These are phyloP conservation scores for Cladobotryum protrusum DNA, from an alignment of 2,329 filamentous ascomycete species.

Conservation along the genomic window DNA sequence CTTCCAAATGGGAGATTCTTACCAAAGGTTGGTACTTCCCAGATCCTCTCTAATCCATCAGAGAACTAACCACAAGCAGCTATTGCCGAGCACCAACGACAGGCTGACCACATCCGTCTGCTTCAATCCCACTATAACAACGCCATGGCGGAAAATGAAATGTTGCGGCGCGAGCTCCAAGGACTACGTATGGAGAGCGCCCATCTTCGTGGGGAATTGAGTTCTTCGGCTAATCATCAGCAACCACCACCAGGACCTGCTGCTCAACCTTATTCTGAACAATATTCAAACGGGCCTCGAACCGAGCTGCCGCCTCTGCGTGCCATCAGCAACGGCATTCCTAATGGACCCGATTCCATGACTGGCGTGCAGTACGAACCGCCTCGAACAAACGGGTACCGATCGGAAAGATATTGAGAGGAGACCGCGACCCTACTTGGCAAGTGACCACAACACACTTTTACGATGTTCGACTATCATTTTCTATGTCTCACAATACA, in stretches of 20 bases:
- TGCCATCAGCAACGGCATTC: slow-evolving; percentile 39
- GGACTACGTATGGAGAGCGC: slow-evolving; percentile 41
- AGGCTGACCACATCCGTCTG: slow-evolving; percentile 42
- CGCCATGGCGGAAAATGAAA: slow-evolving; percentile 38
- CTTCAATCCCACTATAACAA: slow-evolving; percentile 41
- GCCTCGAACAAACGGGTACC: slow-evolving; percentile 42
- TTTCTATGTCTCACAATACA: slow-evolving; percentile 8
- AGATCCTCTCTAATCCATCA: not conserved
- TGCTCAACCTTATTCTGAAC: slow-evolving; percentile 24
- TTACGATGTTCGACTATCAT: not conserved
- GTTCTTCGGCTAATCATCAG: slow-evolving; percentile 23
- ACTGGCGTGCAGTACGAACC: slow-evolving; percentile 59
- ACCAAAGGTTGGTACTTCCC: slow-evolving; percentile 62
- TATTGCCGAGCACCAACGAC: slow-evolving; percentile 55
- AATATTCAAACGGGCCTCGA: slow-evolving; percentile 30
- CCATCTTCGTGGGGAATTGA: slow-evolving; percentile 36
- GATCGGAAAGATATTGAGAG: slow-evolving; percentile 32
- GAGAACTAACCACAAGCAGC: slow-evolving; percentile 34
- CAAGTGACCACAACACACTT: not conserved
- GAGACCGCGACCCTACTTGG: not conserved
- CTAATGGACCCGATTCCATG: slow-evolving; percentile 52
- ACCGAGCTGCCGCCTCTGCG: slow-evolving; percentile 53
- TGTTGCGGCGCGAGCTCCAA: slow-evolving; percentile 44
- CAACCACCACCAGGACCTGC: slow-evolving; percentile 19
- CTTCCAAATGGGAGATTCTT: slow-evolving; percentile 84